Conservation (phyloP, 2,329 filamentous ascomycete species). For the Beauveria caledonica region DNA sequence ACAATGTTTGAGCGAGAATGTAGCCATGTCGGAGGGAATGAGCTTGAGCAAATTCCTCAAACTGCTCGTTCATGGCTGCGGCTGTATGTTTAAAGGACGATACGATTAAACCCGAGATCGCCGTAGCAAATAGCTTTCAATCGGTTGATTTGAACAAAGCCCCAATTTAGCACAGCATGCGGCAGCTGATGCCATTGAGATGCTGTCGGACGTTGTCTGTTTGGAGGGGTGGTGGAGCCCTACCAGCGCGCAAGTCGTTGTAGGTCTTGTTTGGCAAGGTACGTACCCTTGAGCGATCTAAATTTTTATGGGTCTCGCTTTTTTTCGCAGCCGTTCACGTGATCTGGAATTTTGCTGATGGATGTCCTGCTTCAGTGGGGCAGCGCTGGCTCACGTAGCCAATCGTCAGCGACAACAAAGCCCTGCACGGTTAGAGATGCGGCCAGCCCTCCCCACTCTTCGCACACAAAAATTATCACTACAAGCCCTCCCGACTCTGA, state of each 20-base stretch:
- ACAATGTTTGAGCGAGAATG: conserved; percentile 64
- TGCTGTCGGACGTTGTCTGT: not conserved
- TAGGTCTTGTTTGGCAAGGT: not conserved
- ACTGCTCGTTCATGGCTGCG: conserved; percentile 60
- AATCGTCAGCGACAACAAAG: conserved; percentile 29
- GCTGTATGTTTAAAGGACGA: not conserved
- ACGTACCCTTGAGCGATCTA: not conserved
- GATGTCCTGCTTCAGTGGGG: conserved; percentile 16
- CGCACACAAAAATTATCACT: conserved; percentile 36
- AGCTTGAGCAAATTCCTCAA: conserved; percentile 65
- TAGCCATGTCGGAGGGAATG: conserved; percentile 60
- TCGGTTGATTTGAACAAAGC: not conserved
- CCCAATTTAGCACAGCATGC: not conserved
- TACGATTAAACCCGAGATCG: not conserved
- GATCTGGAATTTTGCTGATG: conserved; percentile 2
- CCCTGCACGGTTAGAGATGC: conserved; percentile 25
- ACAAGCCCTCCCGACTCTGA: conserved; percentile 29
- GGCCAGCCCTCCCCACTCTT: conserved; percentile 31
- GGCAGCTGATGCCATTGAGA: not conserved
- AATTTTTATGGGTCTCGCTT: not conserved
- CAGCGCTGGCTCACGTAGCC: conserved; percentile 12
- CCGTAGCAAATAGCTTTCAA: not conserved
- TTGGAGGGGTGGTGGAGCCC: conserved; percentile 11
- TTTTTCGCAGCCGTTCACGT: not conserved
- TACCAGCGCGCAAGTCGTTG: not conserved